Percentiles rank a stretch among this genome's conserved stretches.
These are phyloP conservation scores for Colletotrichum scovillei DNA, from an alignment of 2,329 filamentous ascomycete species.

Conservation along the genomic window DNA sequence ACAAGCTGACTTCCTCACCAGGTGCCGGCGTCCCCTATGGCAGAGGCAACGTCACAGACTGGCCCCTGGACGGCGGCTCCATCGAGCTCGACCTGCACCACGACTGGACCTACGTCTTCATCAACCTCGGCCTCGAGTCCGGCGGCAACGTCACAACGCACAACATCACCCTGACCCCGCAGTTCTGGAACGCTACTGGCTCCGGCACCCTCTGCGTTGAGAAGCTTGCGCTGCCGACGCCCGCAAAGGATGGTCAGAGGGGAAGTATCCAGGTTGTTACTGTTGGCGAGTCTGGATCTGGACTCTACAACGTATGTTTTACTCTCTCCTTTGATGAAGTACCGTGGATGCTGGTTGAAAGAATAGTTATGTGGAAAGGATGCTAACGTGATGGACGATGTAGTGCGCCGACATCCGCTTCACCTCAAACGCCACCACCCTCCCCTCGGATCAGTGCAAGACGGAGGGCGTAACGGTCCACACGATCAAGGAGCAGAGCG, in stretches of 20 bases:
- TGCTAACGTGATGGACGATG: constrained; percentile 27
- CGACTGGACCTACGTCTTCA: constrained; percentile 62
- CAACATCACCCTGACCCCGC: constrained; percentile 74
- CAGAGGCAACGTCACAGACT: constrained; percentile 60
- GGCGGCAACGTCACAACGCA: constrained; percentile 66
- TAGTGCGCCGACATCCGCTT: constrained; percentile 82
- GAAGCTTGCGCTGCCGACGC: constrained; percentile 63
- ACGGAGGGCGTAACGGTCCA: constrained; percentile 64
- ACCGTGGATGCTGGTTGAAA: background rate
- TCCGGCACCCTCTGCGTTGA: constrained; percentile 75
- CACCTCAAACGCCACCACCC: constrained; percentile 59
- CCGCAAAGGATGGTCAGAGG: constrained; percentile 68
- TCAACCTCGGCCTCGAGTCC: constrained; percentile 63
- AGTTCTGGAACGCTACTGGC: constrained; percentile 68
- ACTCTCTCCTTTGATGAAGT: background rate
- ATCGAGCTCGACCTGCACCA: constrained; percentile 63
- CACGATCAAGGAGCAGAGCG: constrained; percentile 44
- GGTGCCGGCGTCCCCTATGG: constrained; percentile 60
- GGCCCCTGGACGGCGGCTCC: constrained; percentile 62
- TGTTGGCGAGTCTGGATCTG: constrained; percentile 65
- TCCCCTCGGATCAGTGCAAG: constrained; percentile 62
- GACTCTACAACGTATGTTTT: constrained; percentile 72
- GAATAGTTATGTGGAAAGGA: background rate
- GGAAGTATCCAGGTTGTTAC: constrained; percentile 78
- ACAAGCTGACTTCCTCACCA: constrained; percentile 38